Base-by-base conservation (phyloP, 352 stramenopile genomes). In the Blastocystis sp. region DNA sequence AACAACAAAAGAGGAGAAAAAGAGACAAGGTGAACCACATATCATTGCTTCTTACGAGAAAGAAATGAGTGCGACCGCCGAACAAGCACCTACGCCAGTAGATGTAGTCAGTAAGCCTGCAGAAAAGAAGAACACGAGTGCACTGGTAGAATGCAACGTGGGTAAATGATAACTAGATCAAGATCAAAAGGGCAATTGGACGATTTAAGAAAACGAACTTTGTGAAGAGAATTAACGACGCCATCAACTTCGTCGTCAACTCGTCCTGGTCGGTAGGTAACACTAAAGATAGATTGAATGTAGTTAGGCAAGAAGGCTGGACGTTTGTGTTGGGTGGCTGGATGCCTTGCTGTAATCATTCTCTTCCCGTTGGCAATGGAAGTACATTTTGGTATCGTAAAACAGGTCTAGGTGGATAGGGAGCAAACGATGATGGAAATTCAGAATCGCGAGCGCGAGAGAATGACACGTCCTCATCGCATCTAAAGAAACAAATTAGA, bases 341-440 rank as follows among this genome's bases (percentile, higher is more conserved):
- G 69, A 8, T 81, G 69, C 34, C 63, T 63, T 61, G 48, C 69
- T 34, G 63, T 81, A 24, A 61, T 81, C 4, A 9, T 81, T 61
- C 46, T 64, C 4, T 81, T 81, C n/a, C 69, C 69, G 36, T 44
- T 81, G n/a, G 69, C 69, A 21, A 81, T 81, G 69, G 69, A 81
- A 64, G 69, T 64, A 21, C 14, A 4, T 53, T n/a, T 27, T 9
- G 6, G 36, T 11, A 42, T 36, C 3, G 7, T 1, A 16, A 3
- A 2, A 63, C 1, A 81, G 16, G 2, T 27, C 34, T 81, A 81
- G 69, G 56, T 81, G 27, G 69, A 81, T 29, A 61, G 69, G 34
- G 69, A 81, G 53, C 69, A 81, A 44, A 81, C 69, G 48, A 54
- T 81, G 24, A 81, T 81, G 69, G 69, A 81, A 44, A 64, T 81